phyloP scores from a whole-genome alignment of 768 basidiomycete genomes.

The Lactifluus piperatus region DNA sequence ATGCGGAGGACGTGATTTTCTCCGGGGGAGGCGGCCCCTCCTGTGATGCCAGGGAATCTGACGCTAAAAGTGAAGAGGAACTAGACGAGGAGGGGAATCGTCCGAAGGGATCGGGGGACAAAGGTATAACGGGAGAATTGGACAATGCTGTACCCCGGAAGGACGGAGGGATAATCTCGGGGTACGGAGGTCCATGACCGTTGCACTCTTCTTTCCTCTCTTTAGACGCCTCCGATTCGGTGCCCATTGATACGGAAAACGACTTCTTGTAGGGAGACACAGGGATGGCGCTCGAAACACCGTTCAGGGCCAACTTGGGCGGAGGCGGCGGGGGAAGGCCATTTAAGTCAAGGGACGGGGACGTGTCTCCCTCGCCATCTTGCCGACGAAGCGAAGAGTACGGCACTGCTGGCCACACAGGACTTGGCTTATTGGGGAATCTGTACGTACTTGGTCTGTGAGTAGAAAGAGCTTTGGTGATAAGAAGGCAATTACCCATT shows the following conservation, averaged over 20 bases:
- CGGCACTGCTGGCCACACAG: constrained; percentile 38
- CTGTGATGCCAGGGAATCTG: background rate
- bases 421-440: background rate
- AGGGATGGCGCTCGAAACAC: constrained; percentile 54
- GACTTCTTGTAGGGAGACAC: constrained; percentile 29
- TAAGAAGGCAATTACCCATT: constrained; percentile 10
- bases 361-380: background rate
- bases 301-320: constrained; percentile 59
- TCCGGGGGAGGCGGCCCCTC: background rate
- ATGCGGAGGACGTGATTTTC: constrained; percentile 2
- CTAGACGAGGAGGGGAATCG: constrained; percentile 45
- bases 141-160: constrained; percentile 23
- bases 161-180: constrained; percentile 29
- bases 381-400: constrained; percentile 29
- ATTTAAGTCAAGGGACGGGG: constrained; percentile 18
- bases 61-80: background rate
- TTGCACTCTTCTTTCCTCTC: constrained; percentile 37
- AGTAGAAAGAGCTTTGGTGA: background rate
- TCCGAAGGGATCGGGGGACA: constrained; percentile 81
- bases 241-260: constrained; percentile 34
- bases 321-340: constrained; percentile 50
- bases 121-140: constrained; percentile 61
- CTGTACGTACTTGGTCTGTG: background rate
- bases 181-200: constrained; percentile 42
- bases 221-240: constrained; percentile 35